Evolutionary conservation across 768 basidiomycete species (phyloP), one percentile per base, ranked within the genome.

Genomic region (Trametopsis cervina): DNA sequence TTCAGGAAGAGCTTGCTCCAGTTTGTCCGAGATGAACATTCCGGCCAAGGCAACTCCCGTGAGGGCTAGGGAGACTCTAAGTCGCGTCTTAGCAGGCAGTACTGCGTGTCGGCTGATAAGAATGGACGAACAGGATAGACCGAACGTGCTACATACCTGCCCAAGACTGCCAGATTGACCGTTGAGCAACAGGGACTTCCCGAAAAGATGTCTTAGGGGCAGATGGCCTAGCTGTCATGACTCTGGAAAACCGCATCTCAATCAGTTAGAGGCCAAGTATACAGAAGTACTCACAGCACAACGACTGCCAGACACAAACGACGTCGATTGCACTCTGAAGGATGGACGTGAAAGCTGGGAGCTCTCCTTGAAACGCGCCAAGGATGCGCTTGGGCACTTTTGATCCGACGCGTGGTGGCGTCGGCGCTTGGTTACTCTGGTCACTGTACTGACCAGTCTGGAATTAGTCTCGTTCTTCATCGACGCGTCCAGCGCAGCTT

Each of bases 61-160:
- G 35, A 67, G 43, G 6, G 57, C 66, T 21, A 67, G 53, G 20
- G 66, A 67, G 4, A 68, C 43, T 7, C 44, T 56, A 1, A 66
- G 60, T 6, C 66, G 64, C 7, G 64, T 63, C 40, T 59, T 58
- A 9, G 66, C 59, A 15, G 66, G 63, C 10, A 68, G 55, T 6
- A 59, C 66, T 68, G 49, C 1, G 40, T 5, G 12, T 4, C 15
- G 9, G 15, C 21, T 25, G 11, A 22, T 25, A 15, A 22, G 4
- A 26, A 1, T 6, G n/a, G 35, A n/a, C 7, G 29, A 33, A 33
- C 29, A 33, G 15, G 29, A 33, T 7, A 7, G 20, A 40, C 12
- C 33, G 17, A 20, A n/a, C n/a, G 3, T 36, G 7, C 18, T 13
- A 35, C n/a, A 20, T 43, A 59, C 61, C 61, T 49, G 58, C 57